Conservation (phyloP, 768 basidiomycete genomes). For the Psilocybe cubensis region DNA sequence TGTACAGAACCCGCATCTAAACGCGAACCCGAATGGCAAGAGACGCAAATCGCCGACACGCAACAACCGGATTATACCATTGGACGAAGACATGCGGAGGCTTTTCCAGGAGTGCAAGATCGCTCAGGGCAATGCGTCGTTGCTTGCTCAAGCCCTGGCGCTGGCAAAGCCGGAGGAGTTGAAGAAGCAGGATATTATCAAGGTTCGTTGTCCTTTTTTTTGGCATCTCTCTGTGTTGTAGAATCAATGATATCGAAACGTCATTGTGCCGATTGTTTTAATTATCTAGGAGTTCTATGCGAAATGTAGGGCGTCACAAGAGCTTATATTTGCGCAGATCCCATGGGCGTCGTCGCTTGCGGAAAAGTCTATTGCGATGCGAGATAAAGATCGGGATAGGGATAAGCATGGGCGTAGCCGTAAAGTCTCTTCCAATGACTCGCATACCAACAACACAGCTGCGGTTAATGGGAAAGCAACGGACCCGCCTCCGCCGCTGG, state of each 20-base stretch:
- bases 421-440: conserved; percentile 23
- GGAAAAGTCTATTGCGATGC: conserved; percentile 59
- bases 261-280: too few relatives aligned
- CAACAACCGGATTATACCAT: conserved; percentile 60
- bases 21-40: too few relatives aligned
- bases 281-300: conserved; percentile 75
- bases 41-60: conserved; percentile 42
- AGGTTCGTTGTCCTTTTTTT: conserved; percentile 44
- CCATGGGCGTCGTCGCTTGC: conserved; percentile 89
- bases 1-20: conserved; percentile 14
- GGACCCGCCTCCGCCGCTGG: too few relatives aligned
- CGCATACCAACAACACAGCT: too few relatives aligned
- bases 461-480: too few relatives aligned
- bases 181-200: conserved; percentile 64
- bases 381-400: conserved; percentile 30
- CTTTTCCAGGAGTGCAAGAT: conserved; percentile 87
- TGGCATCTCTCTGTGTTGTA: neutral
- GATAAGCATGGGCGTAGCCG: conserved; percentile 26
- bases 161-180: conserved; percentile 75
- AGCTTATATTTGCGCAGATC: conserved; percentile 85
- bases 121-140: conserved; percentile 76
- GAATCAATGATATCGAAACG: neutral
- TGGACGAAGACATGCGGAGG: conserved; percentile 83
- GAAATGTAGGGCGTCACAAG: conserved; percentile 82
- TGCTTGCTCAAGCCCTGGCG: conserved; percentile 73